These are phyloP conservation scores for Apiospora saccharicola DNA, from an alignment of 2,329 filamentous ascomycete genomes.

Conservation along the genomic window DNA sequence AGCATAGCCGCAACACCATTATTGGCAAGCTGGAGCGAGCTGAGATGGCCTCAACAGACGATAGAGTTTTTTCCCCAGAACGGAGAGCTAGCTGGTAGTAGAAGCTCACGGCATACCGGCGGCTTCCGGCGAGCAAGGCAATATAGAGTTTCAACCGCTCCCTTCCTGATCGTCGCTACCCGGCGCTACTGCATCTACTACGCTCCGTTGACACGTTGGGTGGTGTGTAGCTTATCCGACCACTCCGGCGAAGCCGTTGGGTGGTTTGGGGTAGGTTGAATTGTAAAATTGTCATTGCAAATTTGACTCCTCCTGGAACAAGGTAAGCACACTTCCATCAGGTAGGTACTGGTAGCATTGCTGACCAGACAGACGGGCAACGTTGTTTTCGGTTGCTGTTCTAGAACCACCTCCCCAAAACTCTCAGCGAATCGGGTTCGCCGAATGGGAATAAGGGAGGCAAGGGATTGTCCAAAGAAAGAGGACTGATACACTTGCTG, in stretches of 20 bases:
- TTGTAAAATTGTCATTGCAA: not conserved
- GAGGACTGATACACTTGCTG: too few relatives aligned
- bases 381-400: too few relatives aligned
- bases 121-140: not conserved
- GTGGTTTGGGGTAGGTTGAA: not conserved
- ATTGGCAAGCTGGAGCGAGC: not conserved
- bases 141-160: constrained; percentile 3
- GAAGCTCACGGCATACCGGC: not conserved
- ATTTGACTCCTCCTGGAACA: not conserved
- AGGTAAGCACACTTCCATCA: not conserved
- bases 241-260: not conserved
- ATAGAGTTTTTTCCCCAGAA: not conserved
- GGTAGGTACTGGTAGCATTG: too few relatives aligned
- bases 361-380: too few relatives aligned
- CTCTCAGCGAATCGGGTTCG: too few relatives aligned
- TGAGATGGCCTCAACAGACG: not conserved
- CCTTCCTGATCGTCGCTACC: not conserved
- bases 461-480: too few relatives aligned
- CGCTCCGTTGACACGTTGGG: not conserved
- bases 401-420: too few relatives aligned
- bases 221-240: not conserved
- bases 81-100: not conserved
- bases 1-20: too few relatives aligned
- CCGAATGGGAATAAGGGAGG: too few relatives aligned
- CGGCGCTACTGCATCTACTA: not conserved